Conservation (phyloP, 1,139 yeast species). For the Taiozyma onychis region DNA sequence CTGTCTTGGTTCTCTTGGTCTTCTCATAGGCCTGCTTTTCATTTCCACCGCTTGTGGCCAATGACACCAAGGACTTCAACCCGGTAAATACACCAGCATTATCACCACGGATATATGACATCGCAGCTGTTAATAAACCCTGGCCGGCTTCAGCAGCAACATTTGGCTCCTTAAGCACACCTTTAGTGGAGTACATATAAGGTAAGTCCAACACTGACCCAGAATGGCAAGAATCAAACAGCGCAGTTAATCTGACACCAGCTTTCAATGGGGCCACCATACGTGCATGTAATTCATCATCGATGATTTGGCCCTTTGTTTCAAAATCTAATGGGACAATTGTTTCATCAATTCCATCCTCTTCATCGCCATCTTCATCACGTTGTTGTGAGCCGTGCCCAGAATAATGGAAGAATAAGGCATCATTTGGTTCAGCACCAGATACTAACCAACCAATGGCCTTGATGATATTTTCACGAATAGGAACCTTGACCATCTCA, state of each 20-base stretch:
- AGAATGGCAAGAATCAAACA: conserved; percentile 91
- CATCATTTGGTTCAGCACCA: conserved; percentile 83
- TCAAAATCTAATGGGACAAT: conserved; percentile 90
- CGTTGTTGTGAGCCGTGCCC: conserved; percentile 90
- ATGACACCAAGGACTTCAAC: conserved; percentile 45
- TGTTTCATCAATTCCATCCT: conserved; percentile 83
- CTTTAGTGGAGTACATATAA: conserved; percentile 84
- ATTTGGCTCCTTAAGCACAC: conserved; percentile 85
- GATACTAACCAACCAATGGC: conserved; percentile 91
- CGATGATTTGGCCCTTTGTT: conserved; percentile 65
- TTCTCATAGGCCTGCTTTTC: conserved; percentile 34
- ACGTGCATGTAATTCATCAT: conserved; percentile 79
- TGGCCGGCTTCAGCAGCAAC: conserved; percentile 79
- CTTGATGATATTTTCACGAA: conserved; percentile 67
- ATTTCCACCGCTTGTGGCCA: conserved; percentile 33
- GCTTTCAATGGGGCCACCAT: conserved; percentile 73
- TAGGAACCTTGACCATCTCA: conserved; percentile 64
- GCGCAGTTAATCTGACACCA: conserved; percentile 83
- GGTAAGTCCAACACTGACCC: conserved; percentile 91
- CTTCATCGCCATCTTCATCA: conserved; percentile 87
- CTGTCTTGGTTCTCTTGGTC: conserved; percentile 55
- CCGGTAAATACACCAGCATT: conserved; percentile 47
- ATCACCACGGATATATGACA: conserved; percentile 71
- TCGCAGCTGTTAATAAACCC: conserved; percentile 66
- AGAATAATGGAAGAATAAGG: conserved; percentile 80